phyloP scores from a whole-genome alignment of 306 rosid genomes.

The Chamaecrista fasciculata region DNA sequence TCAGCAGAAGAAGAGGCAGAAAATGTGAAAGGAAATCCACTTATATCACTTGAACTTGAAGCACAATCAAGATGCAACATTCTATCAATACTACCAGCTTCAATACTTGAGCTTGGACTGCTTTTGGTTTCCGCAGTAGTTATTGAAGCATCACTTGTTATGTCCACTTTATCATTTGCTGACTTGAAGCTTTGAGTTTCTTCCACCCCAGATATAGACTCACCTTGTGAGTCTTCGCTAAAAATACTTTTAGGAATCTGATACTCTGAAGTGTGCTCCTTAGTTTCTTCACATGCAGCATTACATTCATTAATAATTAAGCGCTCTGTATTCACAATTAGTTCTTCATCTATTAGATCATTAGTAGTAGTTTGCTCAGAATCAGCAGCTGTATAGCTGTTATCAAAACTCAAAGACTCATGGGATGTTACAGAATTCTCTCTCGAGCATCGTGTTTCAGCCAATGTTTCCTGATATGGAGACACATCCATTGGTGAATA shows the following conservation, averaged over 20 bases:
- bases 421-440: slow-evolving; percentile 62
- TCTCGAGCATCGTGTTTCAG: slow-evolving; percentile 46
- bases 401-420: slow-evolving; percentile 47
- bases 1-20: slow-evolving; percentile 71
- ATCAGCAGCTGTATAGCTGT: slow-evolving; percentile 33
- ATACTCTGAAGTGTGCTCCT: slow-evolving; percentile 32
- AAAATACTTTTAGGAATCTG: slow-evolving; percentile 29
- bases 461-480: slow-evolving; percentile 72
- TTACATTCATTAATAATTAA: slow-evolving; percentile 49
- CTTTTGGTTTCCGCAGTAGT: slow-evolving; percentile 49
- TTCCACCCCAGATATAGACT: slow-evolving; percentile 64
- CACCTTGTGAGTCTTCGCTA: slow-evolving; percentile 47
- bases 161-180: slow-evolving; percentile 65
- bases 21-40: slow-evolving; percentile 67
- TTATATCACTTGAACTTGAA: slow-evolving; percentile 48
- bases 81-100: slow-evolving; percentile 40
- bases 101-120: slow-evolving; percentile 40
- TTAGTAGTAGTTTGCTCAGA: slow-evolving; percentile 34
- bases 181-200: slow-evolving; percentile 90
- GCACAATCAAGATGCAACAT: slow-evolving; percentile 39
- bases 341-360: slow-evolving; percentile 66
- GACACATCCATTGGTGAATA: slow-evolving; percentile 94
- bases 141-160: slow-evolving; percentile 36
- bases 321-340: slow-evolving; percentile 43
- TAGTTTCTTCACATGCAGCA: slow-evolving; percentile 31